A percentile compares a stretch with the other conserved stretches of the same genome.
Evolutionary conservation across 2,329 filamentous ascomycete genomes (phyloP).

Genomic region (Colletotrichum salicis): DNA sequence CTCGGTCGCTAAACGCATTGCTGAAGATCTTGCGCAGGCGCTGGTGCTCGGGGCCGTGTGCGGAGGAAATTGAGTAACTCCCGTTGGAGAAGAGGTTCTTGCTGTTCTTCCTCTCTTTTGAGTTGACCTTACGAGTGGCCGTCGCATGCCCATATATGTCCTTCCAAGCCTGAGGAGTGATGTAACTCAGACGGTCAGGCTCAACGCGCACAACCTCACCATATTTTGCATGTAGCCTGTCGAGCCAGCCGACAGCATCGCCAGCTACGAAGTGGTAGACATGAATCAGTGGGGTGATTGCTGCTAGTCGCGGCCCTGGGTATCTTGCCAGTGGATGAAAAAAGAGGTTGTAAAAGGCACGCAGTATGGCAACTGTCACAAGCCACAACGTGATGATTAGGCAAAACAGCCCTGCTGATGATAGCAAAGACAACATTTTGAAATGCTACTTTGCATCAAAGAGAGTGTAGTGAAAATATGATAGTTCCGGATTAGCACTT

Average conservation of each 20-base stretch:
- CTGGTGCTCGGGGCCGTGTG: conserved; percentile 5
- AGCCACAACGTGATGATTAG: not conserved
- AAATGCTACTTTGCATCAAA: not conserved
- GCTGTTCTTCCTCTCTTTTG: conserved; percentile 30
- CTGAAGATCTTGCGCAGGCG: conserved; percentile 25
- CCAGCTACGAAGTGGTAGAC: conserved; percentile 34
- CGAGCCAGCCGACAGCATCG: conserved; percentile 40
- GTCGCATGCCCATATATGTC: conserved; percentile 50
- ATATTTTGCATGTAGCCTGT: conserved; percentile 49
- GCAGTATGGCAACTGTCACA: not conserved
- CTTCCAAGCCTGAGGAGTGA: conserved; percentile 47
- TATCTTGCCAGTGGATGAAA: conserved; percentile 8
- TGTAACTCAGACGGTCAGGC: conserved; percentile 58
- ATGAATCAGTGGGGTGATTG: not conserved
- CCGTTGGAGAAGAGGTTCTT: conserved; percentile 8
- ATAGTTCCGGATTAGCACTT: too few species aligned
- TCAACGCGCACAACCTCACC: conserved; percentile 58
- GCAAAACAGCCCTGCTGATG: not conserved
- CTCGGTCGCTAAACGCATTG: conserved; percentile 39
- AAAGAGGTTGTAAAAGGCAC: not conserved
- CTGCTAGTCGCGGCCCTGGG: conserved; percentile 4
- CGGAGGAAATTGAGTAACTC: conserved; percentile 37
- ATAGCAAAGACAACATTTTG: not conserved
- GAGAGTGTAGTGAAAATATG: too few species aligned
- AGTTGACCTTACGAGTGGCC: conserved; percentile 16